Evolutionary conservation across 2,329 filamentous ascomycete genomes (phyloP), one percentile per base, ranked within the genome.

Genomic region (Trichoderma sp.): DNA sequence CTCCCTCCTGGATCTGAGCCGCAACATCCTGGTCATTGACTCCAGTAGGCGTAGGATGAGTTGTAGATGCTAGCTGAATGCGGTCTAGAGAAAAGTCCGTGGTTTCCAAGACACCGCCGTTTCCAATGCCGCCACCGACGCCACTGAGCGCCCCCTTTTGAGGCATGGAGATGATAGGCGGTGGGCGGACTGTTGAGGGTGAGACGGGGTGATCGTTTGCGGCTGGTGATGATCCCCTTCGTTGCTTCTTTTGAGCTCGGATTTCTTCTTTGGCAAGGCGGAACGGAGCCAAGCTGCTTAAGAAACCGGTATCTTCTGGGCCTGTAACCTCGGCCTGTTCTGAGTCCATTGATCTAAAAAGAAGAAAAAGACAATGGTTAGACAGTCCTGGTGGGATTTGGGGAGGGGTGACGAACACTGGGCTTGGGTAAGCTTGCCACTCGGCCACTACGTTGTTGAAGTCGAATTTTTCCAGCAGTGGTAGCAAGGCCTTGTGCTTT

Each of bases 401-500:
- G 59, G 14, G 12, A 4, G 0, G 50, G 35, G 5, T 2, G 21
- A 60, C 69, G 14, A 63, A 72, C 69, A 72, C 63, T 35, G 69
- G 69, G 16, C 59, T 72, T 50, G 69, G 69, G 33, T 72, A 72
- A 35, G 69, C 56, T 63, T 72, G 69, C 69, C 69, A 72, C 24
- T 72, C 69, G n/a, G 69, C 59, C 29, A 72, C 69, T 7, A 72
- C 69, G 29, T 72, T 72, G n/a, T 27, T 64, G 7, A 72, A 72
- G 38, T 64, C 69, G 27, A 72, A 72, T 38, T 72, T 72, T 16
- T 72, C 69, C 21, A 72, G 31, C 9, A 72, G 29, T 35, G 69
- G 69, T 53, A 72, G 21, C 14, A 72, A 29, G 29, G 69, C 69
- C 33, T 72, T 72, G 27, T 63, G 69, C 69, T 72, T 35, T 35